phyloP scores from a whole-genome alignment of 164 flowering plant species.

The Nymphaea colorata region DNA sequence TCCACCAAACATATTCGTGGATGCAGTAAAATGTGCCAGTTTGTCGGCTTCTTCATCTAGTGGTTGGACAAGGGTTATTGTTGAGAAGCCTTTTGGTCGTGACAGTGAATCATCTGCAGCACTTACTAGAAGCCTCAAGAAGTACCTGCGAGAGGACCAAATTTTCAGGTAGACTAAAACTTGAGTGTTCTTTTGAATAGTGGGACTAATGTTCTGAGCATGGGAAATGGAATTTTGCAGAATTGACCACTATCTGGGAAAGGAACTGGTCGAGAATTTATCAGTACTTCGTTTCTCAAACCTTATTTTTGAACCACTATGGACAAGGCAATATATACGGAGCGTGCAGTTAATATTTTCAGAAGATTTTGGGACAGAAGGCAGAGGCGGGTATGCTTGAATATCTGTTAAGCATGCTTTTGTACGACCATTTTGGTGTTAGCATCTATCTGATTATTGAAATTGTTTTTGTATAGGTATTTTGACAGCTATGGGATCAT shows the following conservation, averaged over 20 bases:
- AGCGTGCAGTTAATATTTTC: constrained; percentile 89
- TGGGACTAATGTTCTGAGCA: too few relatives aligned
- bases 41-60: constrained; percentile 59
- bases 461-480: constrained; percentile 36
- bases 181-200: too few relatives aligned
- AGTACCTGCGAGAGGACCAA: constrained; percentile 76
- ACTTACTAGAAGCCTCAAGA: constrained; percentile 62
- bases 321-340: constrained; percentile 89
- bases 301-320: constrained; percentile 84
- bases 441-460: too few relatives aligned
- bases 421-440: too few relatives aligned
- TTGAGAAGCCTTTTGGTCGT: constrained; percentile 95
- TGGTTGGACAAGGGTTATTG: constrained; percentile 98
- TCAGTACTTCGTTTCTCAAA: constrained; percentile 96
- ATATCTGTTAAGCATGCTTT: background rate
- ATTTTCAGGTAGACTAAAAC: constrained; percentile 52
- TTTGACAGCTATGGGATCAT: constrained; percentile 87
- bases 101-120: constrained; percentile 88
- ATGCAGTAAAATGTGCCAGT: constrained; percentile 80
- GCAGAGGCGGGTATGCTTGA: constrained; percentile 74
- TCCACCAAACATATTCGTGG: constrained; percentile 84
- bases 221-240: constrained; percentile 17
- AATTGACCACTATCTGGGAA: constrained; percentile 91
- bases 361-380: constrained; percentile 97
- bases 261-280: constrained; percentile 90